Evolutionary conservation across 2,329 filamentous ascomycete species (phyloP).

Genomic region (Arachnopeziza araneosa): DNA sequence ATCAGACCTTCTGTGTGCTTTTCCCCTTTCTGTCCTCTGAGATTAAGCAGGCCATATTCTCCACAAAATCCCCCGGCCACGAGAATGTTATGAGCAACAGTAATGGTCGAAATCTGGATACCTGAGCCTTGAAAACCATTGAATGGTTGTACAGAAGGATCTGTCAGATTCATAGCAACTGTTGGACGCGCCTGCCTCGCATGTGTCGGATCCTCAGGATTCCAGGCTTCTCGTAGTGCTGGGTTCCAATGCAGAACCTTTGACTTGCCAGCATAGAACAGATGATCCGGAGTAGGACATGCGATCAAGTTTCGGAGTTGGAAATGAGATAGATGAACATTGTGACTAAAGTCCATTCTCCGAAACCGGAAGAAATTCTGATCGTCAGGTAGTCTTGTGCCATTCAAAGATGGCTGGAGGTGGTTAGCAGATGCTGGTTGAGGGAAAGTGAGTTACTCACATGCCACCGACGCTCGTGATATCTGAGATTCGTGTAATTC

Average conservation of each 20-base stretch:
- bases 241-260: constrained; percentile 50
- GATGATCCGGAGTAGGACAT: constrained; percentile 47
- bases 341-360: constrained; percentile 48
- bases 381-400: constrained; percentile 16
- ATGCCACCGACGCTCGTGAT: constrained; percentile 40
- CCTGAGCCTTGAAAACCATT: constrained; percentile 12
- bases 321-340: constrained; percentile 57
- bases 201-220: not conserved
- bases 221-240: not conserved
- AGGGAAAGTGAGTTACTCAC: constrained; percentile 35
- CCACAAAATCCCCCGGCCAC: constrained; percentile 36
- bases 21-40: constrained; percentile 25
- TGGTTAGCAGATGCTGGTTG: not conserved
- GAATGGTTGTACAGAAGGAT: constrained; percentile 20
- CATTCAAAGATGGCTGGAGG: constrained; percentile 15
- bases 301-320: constrained; percentile 60
- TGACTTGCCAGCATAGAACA: constrained; percentile 50
- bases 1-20: constrained; percentile 33
- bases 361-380: constrained; percentile 51
- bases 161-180: constrained; percentile 25
- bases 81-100: constrained; percentile 31
- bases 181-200: constrained; percentile 33
- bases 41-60: constrained; percentile 34
- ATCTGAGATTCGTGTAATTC: constrained; percentile 51
- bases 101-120: constrained; percentile 31